Base-by-base conservation (phyloP, 1,284 basidiomycete genomes). In the Cerrena zonata region DNA sequence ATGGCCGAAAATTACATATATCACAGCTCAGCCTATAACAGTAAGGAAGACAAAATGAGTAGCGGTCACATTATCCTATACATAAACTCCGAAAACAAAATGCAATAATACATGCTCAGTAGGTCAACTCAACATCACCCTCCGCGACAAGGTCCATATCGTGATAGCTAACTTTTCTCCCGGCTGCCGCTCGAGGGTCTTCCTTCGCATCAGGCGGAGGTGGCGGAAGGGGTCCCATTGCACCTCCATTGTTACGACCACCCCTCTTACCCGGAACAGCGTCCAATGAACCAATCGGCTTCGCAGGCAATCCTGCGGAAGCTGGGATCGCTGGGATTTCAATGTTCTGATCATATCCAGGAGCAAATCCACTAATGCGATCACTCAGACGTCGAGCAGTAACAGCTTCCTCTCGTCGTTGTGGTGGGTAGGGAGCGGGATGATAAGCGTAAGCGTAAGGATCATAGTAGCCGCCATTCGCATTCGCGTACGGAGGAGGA, bases 81-180 rank as follows among this genome's bases (percentile, higher is more conserved):
- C 44, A 26, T 27, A 34, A n/a, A 21, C 25, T 24, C 25, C 24
- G n/a, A 36, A 25, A 26, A 30, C 22, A 48, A 36, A 47, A 50
- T 41, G 45, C 56, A 52, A 45, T 57, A 62, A 47, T 58, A 62
- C 61, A 66, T 61, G 54, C 53, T 79, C 72, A 88, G 66, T 88
- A 88, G 59, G 76, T 80, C 71, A 89, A 69, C 68, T 89, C 88
- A 54, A 91, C 81, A 63, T 91, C 88, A 21, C 89, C 88, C 76
- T 91, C 88, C 27, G 88, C 88, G 56, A 91, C 89, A 62, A 86
- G 70, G 69, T 91, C 88, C 85, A 91, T 90, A 66, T 91, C 89
- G 63, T 91, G 85, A 62, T 91, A 91, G 69, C 87, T 90, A 52
- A 91, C 79, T 67, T 87, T 80, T 71, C 80, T 82, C 23, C 89